Conservation (phyloP, 257 asterid genomes). For the Misopates orontium region DNA sequence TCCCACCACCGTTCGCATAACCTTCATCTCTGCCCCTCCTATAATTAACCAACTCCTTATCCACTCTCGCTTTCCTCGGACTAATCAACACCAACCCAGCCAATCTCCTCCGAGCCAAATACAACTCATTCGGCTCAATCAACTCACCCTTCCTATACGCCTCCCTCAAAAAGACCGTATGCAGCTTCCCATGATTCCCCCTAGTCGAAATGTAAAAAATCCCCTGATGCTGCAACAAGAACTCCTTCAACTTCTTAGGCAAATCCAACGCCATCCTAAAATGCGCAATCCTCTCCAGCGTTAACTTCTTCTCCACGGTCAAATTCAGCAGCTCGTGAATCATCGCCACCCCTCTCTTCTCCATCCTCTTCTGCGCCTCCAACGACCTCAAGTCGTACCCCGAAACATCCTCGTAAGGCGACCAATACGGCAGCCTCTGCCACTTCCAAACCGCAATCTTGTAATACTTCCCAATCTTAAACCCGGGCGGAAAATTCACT, state of each 20-base stretch:
- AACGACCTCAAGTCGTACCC: constrained; percentile 81
- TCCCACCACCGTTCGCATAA: constrained; percentile 30
- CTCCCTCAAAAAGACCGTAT: constrained; percentile 86
- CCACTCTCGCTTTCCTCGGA: constrained; percentile 66
- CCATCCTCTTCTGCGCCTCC: constrained; percentile 92
- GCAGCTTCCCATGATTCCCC: constrained; percentile 84
- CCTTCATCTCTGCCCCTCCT: constrained; percentile 44
- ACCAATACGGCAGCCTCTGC: constrained; percentile 97
- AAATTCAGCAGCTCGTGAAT: constrained; percentile 68
- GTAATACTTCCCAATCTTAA: constrained; percentile 79
- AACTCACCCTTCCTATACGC: constrained; percentile 82
- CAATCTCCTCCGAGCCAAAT: constrained; percentile 80
- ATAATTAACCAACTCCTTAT: constrained; percentile 48
- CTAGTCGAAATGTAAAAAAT: constrained; percentile 76
- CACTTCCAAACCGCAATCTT: constrained; percentile 90
- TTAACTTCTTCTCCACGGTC: constrained; percentile 78
- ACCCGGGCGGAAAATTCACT: constrained; percentile 85
- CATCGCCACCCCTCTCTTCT: constrained; percentile 83
- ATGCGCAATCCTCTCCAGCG: constrained; percentile 80
- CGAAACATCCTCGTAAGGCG: constrained; percentile 74
- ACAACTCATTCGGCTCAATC: constrained; percentile 68
- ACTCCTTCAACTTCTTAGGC: constrained; percentile 87
- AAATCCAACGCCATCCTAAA: constrained; percentile 73
- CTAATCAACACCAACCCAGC: constrained; percentile 62
- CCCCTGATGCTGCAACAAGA: constrained; percentile 87